phyloP scores from a whole-genome alignment of 2,329 filamentous ascomycete genomes.

The Simplicillium sp. region DNA sequence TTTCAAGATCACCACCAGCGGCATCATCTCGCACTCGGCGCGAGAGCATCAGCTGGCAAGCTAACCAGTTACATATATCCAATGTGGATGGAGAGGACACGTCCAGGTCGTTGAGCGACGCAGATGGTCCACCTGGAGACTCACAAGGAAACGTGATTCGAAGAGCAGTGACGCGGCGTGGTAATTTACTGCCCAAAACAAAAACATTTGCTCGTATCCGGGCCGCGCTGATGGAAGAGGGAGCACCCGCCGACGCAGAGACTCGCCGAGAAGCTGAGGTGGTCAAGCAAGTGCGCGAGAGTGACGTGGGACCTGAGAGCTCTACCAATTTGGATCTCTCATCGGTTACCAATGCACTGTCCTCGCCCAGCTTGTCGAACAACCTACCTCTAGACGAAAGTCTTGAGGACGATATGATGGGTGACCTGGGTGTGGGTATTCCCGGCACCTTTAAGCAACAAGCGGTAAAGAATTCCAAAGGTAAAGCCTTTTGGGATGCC shows the following conservation, averaged over 20 bases:
- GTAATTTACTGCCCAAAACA: slow-evolving; percentile 92
- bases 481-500: slow-evolving; percentile 63
- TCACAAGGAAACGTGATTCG: slow-evolving; percentile 68
- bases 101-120: slow-evolving; percentile 60
- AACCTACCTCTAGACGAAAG: slow-evolving; percentile 60
- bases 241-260: slow-evolving; percentile 79
- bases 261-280: slow-evolving; percentile 88
- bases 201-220: slow-evolving; percentile 91
- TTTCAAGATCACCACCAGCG: slow-evolving; percentile 68
- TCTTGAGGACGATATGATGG: slow-evolving; percentile 60
- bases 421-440: slow-evolving; percentile 35
- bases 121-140: slow-evolving; percentile 38
- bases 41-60: slow-evolving; percentile 85
- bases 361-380: slow-evolving; percentile 59
- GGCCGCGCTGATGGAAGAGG: slow-evolving; percentile 81
- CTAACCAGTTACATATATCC: slow-evolving; percentile 76
- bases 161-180: slow-evolving; percentile 73
- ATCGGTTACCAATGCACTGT: slow-evolving; percentile 48
- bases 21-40: slow-evolving; percentile 48
- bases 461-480: slow-evolving; percentile 60
- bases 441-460: slow-evolving; percentile 69
- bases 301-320: slow-evolving; percentile 57
- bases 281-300: slow-evolving; percentile 88
- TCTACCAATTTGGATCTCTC: slow-evolving; percentile 32
- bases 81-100: slow-evolving; percentile 57